Evolutionary conservation across 805 yeast genomes (phyloP).

Genomic region (Candida ortonii): DNA sequence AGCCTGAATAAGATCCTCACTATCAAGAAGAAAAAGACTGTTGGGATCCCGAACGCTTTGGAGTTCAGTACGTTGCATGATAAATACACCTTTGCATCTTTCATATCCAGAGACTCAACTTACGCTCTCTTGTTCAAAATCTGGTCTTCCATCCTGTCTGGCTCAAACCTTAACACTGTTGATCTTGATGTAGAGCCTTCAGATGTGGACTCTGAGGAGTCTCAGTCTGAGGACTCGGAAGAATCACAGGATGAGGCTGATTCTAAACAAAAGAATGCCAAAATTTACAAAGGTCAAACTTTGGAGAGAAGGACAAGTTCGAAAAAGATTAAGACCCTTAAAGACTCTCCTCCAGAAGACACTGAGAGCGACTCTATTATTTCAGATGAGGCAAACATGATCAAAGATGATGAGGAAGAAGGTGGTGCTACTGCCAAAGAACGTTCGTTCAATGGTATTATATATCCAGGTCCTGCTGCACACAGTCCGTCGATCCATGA

Average conservation of each 20-base stretch:
- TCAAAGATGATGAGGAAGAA: slow-evolving; percentile 28
- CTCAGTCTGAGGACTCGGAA: slow-evolving; percentile 23
- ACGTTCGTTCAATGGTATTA: slow-evolving; percentile 37
- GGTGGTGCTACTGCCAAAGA: slow-evolving; percentile 20
- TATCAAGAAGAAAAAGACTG: slow-evolving; percentile 62
- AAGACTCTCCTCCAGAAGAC: slow-evolving; percentile 13
- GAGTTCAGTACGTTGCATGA: slow-evolving; percentile 60
- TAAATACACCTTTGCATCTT: slow-evolving; percentile 62
- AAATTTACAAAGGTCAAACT: slow-evolving; percentile 16
- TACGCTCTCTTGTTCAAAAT: slow-evolving; percentile 52
- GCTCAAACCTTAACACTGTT: slow-evolving; percentile 19
- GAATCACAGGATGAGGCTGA: slow-evolving; percentile 24
- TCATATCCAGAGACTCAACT: slow-evolving; percentile 56
- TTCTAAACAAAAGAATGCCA: slow-evolving; percentile 19
- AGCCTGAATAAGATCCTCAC: slow-evolving; percentile 61
- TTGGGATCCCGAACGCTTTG: slow-evolving; percentile 68
- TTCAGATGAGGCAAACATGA: slow-evolving; percentile 33
- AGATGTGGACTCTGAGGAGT: slow-evolving; percentile 37
- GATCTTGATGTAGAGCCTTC: slow-evolving; percentile 25
- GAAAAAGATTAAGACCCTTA: slow-evolving; percentile 5
- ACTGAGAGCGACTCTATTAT: slow-evolving; percentile 28
- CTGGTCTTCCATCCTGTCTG: slow-evolving; percentile 51
- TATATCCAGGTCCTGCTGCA: slow-evolving; percentile 37
- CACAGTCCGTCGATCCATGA: slow-evolving; percentile 37
- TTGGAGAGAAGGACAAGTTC: slow-evolving; percentile 12